Evolutionary conservation across 257 asterid species (phyloP).

Genomic region (Anisodus acutangulus): DNA sequence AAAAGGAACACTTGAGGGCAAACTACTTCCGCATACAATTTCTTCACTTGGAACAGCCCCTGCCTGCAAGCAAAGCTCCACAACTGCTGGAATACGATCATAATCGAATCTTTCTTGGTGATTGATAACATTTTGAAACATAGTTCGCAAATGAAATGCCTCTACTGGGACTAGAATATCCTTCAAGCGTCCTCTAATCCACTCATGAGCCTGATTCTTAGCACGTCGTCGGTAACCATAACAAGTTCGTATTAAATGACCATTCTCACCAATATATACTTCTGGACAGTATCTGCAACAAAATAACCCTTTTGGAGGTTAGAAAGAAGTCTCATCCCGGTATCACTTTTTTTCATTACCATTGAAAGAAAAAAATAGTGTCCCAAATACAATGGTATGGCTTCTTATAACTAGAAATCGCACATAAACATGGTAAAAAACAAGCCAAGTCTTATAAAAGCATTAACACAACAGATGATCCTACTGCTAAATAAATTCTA

Average conservation of each 20-base stretch:
- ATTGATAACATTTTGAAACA: slow-evolving; percentile 60
- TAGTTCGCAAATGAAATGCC: slow-evolving; percentile 66
- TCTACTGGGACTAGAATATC: slow-evolving; percentile 72
- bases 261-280: slow-evolving; percentile 76
- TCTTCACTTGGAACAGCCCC: slow-evolving; percentile 54
- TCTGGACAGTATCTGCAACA: slow-evolving; percentile 76
- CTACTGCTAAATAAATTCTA: not conserved
- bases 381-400: not conserved
- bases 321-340: not conserved
- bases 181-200: slow-evolving; percentile 62
- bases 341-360: not conserved
- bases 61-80: slow-evolving; percentile 88
- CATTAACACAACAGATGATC: not conserved
- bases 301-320: slow-evolving; percentile 22
- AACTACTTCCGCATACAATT: slow-evolving; percentile 28
- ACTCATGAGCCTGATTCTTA: slow-evolving; percentile 65
- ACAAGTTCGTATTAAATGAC: slow-evolving; percentile 81
- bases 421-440: slow-evolving; percentile 13
- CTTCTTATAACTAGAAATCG: not conserved
- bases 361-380: not conserved
- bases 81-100: slow-evolving; percentile 75
- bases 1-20: slow-evolving; percentile 24
- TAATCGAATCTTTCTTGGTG: slow-evolving; percentile 78
- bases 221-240: slow-evolving; percentile 62
- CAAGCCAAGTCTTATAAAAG: slow-evolving; percentile 1